Base-by-base conservation (phyloP, 192 early-diverging fungal genomes). In the Linnemannia schmuckeri region DNA sequence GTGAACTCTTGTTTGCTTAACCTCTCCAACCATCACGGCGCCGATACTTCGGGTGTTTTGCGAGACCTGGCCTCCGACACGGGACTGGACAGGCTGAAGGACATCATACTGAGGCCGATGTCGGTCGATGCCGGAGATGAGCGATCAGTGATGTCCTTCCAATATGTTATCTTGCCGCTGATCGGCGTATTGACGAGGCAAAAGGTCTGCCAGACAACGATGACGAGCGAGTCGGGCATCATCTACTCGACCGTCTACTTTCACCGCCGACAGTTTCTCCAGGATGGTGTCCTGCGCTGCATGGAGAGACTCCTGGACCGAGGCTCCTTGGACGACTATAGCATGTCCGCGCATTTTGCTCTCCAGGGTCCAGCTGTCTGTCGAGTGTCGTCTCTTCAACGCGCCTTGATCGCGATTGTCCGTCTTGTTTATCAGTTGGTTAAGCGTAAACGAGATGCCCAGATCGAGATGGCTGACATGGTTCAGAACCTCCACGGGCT, bases 171-270 rank as follows among this genome's bases (percentile, higher is more conserved):
- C 22, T 47, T 90, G 24, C 90, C 90, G 6, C 72, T 90, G 15
- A 54, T 90, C n/a, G 90, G 88, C 2, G 74, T 89, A 12, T 70
- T 90, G 40, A 89, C 87, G 18, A 69, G 90, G 24, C 76, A 82
- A 22, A 74, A 46, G 30, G 52, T 90, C 22, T 82, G 81, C 37
- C 78, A 82, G 46, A 81, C 84, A 24, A 89, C 76, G 38, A 82
- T 89, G 77, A 83, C 79, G 9, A 70, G 33, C 13, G 70, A 88
- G 35, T 63, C 81, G 24, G 80, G 83, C 44, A 49, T 77, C 12
- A 85, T 90, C 0, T 90, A 79, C 70, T 73, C 86, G 8, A 72
- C 72, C 0, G 85, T 90, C 0, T 90, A 88, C 75, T 17, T 30
- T 9, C 55, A 89, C 30, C 57, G 83, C 42, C 30, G 27, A 38